Conservation (phyloP, 352 stramenopile species). For the Globisporangium ultimum region DNA sequence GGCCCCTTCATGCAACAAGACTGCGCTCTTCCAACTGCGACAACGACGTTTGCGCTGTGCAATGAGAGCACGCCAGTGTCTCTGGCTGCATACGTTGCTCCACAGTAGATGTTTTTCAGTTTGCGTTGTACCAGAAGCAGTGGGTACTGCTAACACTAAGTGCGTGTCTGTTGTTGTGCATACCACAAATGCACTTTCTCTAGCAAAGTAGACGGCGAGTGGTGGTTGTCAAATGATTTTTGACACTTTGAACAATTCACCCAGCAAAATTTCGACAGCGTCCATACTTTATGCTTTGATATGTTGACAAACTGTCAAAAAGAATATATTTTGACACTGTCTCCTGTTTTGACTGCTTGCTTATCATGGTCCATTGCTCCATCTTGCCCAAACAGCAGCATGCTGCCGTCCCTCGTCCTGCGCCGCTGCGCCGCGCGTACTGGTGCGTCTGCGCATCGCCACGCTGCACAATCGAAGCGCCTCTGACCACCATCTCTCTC, state of each 20-base stretch:
- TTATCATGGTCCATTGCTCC: neutral
- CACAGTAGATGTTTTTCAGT: neutral
- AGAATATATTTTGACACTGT: no score
- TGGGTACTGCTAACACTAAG: no score
- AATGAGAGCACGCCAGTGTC: conserved; percentile 2
- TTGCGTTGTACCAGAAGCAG: no score
- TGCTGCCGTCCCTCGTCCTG: neutral
- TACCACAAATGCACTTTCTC: no score
- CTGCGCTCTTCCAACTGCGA: conserved; percentile 2
- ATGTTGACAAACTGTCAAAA: no score
- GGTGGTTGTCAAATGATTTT: no score
- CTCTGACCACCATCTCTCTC: neutral
- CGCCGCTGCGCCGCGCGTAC: neutral
- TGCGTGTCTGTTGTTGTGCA: no score
- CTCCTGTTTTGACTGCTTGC: conserved; percentile 1
- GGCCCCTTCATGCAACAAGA: conserved; percentile 3
- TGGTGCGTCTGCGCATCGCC: neutral
- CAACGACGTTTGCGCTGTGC: conserved; percentile 3
- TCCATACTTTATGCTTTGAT: no score
- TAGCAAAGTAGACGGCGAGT: no score
- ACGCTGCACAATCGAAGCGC: neutral
- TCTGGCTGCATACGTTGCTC: conserved; percentile 1
- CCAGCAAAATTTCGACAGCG: no score
- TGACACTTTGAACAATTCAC: no score
- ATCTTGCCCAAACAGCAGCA: neutral